phyloP scores from a whole-genome alignment of 176 grass and related monocot species.

The Hyparrhenia diplandra region DNA sequence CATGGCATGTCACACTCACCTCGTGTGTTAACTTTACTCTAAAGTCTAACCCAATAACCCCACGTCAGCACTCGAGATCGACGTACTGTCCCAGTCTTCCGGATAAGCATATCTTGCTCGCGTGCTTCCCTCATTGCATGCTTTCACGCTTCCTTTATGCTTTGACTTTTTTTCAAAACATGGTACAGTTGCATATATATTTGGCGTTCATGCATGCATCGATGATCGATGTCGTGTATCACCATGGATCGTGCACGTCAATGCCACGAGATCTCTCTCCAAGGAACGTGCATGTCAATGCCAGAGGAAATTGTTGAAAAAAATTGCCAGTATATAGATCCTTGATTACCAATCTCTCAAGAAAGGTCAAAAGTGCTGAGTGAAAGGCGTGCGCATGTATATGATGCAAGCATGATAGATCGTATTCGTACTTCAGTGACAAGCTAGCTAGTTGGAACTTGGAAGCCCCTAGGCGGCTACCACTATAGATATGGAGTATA shows the following conservation, averaged over 20 bases:
- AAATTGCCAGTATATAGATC: neutral
- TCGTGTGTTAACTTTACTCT: neutral
- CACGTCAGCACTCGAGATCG: neutral
- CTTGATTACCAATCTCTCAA: neutral
- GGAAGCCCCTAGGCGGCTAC: neutral
- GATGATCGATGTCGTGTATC: neutral
- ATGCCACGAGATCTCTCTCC: neutral
- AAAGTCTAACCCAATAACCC: neutral
- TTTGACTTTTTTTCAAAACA: neutral
- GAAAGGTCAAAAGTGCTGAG: neutral
- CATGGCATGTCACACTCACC: no score
- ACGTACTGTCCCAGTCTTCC: neutral
- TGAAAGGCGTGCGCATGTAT: neutral
- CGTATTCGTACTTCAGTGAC: neutral
- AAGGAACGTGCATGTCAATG: neutral
- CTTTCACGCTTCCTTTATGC: neutral
- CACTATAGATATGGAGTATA: neutral
- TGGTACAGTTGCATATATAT: neutral
- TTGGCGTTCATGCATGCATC: neutral
- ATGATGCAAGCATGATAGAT: neutral
- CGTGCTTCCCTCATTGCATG: neutral
- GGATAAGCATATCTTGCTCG: neutral
- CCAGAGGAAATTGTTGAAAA: neutral
- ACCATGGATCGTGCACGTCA: neutral
- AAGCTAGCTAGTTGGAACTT: neutral